phyloP scores from a whole-genome alignment of 2,329 filamentous ascomycete genomes.

The Ophiostoma pallidulum region DNA sequence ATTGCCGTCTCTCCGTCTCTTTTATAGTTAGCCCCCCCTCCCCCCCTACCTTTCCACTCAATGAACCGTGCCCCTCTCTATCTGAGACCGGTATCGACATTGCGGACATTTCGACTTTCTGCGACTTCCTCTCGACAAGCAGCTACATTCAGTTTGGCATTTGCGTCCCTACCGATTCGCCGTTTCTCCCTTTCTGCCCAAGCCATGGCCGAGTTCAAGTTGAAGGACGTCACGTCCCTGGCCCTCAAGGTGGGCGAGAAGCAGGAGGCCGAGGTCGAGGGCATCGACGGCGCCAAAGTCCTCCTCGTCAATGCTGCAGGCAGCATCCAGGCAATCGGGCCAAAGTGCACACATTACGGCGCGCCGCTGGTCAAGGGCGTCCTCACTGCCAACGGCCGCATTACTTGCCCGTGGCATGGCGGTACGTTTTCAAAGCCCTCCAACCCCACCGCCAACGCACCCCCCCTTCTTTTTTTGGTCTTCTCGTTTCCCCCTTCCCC shows the following conservation, averaged over 20 bases:
- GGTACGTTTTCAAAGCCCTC: conserved; percentile 50
- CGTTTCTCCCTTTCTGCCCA: conserved; percentile 16
- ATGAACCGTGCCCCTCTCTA: conserved; percentile 15
- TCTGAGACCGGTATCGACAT: background rate
- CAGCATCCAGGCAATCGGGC: conserved; percentile 67
- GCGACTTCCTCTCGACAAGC: background rate
- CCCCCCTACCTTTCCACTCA: conserved; percentile 9
- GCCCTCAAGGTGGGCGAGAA: conserved; percentile 73
- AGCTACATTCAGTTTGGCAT: background rate
- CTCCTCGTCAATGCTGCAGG: conserved; percentile 71
- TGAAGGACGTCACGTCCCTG: conserved; percentile 69
- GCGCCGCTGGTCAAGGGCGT: conserved; percentile 83
- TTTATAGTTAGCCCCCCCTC: too few relatives aligned
- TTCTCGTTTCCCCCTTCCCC: too few relatives aligned
- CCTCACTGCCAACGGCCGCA: conserved; percentile 65
- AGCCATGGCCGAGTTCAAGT: conserved; percentile 51
- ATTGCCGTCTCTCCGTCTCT: too few relatives aligned
- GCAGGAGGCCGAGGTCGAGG: conserved; percentile 82
- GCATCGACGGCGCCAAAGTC: conserved; percentile 76
- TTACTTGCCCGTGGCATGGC: conserved; percentile 96
- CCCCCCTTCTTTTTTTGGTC: too few relatives aligned
- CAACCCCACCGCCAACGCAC: too few relatives aligned
- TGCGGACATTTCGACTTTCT: background rate
- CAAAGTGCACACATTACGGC: conserved; percentile 82
- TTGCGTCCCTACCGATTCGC: conserved; percentile 16